Evolutionary conservation across 345 rosid species (phyloP).

Genomic region (Barbarea vulgaris): DNA sequence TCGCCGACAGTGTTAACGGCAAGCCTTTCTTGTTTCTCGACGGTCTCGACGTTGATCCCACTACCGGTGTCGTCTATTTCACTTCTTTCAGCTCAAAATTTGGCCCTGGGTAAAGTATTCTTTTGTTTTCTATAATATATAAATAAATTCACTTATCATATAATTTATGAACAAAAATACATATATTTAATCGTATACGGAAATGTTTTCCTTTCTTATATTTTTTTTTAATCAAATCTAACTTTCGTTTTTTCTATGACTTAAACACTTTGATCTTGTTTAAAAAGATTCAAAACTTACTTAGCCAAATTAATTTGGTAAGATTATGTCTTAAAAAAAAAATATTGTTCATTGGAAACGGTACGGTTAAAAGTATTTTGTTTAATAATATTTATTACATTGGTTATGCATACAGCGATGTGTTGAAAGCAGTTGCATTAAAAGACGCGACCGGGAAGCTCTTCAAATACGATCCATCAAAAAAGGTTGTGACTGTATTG

Average conservation of each 20-base stretch:
- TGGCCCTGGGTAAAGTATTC: constrained; percentile 20
- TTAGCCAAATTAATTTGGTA: not conserved
- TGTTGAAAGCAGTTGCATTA: constrained; percentile 34
- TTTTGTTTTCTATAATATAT: not conserved
- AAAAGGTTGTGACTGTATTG: constrained; percentile 31
- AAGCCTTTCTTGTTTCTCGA: constrained; percentile 45
- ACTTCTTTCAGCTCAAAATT: constrained; percentile 46
- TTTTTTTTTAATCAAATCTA: not conserved
- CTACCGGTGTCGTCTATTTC: constrained; percentile 44
- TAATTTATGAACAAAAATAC: not conserved
- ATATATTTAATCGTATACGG: not conserved
- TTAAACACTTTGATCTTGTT: not conserved
- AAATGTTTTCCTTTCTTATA: not conserved
- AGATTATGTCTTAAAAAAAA: not conserved
- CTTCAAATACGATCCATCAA: constrained; percentile 38
- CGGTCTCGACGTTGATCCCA: constrained; percentile 47
- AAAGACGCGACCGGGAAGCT: constrained; percentile 40
- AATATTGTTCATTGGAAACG: not conserved
- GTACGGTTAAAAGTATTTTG: not conserved
- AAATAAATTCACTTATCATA: not conserved
- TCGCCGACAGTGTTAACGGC: constrained; percentile 40
- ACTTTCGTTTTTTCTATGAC: not conserved
- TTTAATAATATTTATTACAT: not conserved
- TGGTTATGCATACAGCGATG: constrained; percentile 27
- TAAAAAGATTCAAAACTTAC: not conserved